Evolutionary conservation across 1,139 yeast genomes (phyloP), one percentile per base, ranked within the genome.

Genomic region (Candida albicans): DNA sequence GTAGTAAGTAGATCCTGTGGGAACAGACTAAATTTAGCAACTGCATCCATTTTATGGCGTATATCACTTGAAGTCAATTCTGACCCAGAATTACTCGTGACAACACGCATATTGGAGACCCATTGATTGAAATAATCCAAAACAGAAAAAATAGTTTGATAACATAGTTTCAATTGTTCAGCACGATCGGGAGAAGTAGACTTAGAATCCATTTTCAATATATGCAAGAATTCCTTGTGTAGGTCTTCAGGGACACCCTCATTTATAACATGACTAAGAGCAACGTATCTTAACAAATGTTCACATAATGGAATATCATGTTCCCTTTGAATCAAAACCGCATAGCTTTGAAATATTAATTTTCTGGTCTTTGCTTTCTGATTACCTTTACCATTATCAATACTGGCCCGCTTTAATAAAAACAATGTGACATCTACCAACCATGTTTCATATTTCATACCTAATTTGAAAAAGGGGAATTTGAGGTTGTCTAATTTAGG

Each of bases 61-160:
- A 38, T 32, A 11, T 12, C 15, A 13, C 28, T 34, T 15, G 40
- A 33, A 2, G 33, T 10, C 12, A 22, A 8, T 26, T 37, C 41
- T 2, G 43, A 39, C n/a, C 28, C 33, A 33, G 24, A 28, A 28
- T 64, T 66, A 46, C 58, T 64, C 26, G 62, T 37, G 37, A 55
- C 56, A 34, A 68, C 70, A 0, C 68, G 61, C 2, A 73, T 70
- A 2, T 65, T 59, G 1, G 78, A 70, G 10, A 60, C 57, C 96
- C 97, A 90, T 52, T 87, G 88, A 48, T 84, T 81, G 47, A 91
- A 79, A 57, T 91, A 90, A 56, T 95, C 99, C 33, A 91, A 67
- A 2, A 91, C 81, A 29, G 82, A 80, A 55, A 93, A 88, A 0
- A 91, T 77, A 0, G 89, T 73, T 49, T 86, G 86, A 55, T 82